Evolutionary conservation across 1,284 basidiomycete species (phyloP), one percentile per base, ranked within the genome.

Genomic region (Athelia sp.): DNA sequence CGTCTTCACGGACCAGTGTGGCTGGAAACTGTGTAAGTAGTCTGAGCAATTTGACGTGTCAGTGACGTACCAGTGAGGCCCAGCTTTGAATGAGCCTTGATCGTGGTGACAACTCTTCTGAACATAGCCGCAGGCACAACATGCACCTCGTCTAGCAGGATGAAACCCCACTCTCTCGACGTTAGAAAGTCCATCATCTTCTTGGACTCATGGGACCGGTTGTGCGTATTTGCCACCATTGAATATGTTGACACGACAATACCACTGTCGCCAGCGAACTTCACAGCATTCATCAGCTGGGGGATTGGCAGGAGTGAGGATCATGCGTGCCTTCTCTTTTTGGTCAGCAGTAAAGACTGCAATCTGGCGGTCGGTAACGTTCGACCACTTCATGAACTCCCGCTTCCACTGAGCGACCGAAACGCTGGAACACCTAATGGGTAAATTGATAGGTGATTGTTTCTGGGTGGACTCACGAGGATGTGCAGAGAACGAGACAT

Each of bases 141-240:
- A 65, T 98, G 95, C 19, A 98, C 95, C 68, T 98, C 95, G 64
- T 98, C 95, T 29, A 98, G 75, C 21, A 98, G 73, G 53, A 98
- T 89, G 70, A 97, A 96, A 19, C 75, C 95, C 95, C 95, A 98
- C 69, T 98, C 95, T 45, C 93, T 76, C 6, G 90, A 93, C 23
- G 91, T 91, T 47, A 98, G 68, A 64, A 97, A 98, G 58, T 98
- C 91, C 95, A 98, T 98, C 90, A 98, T 96, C 73, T 97, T 96
- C 72, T 96, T 93, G 3, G 95, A 91, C 62, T 96, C 93, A 63
- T 97, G 91, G 6, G 95, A 96, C 52, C 95, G 82, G 65, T 97
- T 97, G 59, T 93, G 89, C 2, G 92, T 93, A 64, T 97, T 97
- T 23, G 95, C 94, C 46, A 98, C 93, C 95, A 98, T 98, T 10